Base-by-base conservation (phyloP, 1,284 basidiomycete species). In the Vanrija sp. region DNA sequence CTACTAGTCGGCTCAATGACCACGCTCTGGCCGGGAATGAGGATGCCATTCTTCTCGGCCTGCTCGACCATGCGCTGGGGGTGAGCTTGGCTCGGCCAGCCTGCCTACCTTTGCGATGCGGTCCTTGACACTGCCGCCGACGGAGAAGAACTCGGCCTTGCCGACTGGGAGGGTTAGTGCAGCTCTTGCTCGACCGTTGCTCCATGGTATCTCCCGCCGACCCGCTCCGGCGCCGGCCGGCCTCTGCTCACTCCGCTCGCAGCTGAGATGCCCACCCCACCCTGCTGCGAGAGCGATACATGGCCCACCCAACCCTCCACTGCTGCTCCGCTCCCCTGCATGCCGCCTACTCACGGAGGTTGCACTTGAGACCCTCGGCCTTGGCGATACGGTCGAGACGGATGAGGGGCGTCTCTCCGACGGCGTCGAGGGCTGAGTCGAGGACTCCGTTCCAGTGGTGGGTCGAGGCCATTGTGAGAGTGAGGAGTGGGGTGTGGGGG, bases 41-140 rank as follows among this genome's bases (percentile, higher is more conserved):
- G 83, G 49, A 80, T 84, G 25, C 94, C 94, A 43, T 90, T 85
- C 56, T 81, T 81, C 79, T 98, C 95, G 6, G 95, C 95, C 22
- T 86, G 83, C 62, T 92, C 85, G 2, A 98, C 84, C 95, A 98
- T 98, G n/a, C 90, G 85, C 74, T 75, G 53, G 6, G 22, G 15
- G 20, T 24, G 2, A 31, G 31, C 2, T 31, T 8, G 24, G 31
- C 10, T 31, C 2, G 31, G 31, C 31, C 31, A 9, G 18, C 22
- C 15, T 39, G 51, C 54, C 37, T 22, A 79, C 79, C 65, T 93
- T 94, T 22, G 91, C 92, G 58, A 97, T 96, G 56, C 94, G 81
- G 72, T 98, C 95, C 78, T 98, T 98, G 60, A 97, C 87, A 4
- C 88, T 92, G 1, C 95, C 95, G 12, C 95, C 95, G 3, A 85